Base-by-base conservation (phyloP, 2,329 filamentous ascomycete genomes). In the Ceratocystis lukuohia region DNA sequence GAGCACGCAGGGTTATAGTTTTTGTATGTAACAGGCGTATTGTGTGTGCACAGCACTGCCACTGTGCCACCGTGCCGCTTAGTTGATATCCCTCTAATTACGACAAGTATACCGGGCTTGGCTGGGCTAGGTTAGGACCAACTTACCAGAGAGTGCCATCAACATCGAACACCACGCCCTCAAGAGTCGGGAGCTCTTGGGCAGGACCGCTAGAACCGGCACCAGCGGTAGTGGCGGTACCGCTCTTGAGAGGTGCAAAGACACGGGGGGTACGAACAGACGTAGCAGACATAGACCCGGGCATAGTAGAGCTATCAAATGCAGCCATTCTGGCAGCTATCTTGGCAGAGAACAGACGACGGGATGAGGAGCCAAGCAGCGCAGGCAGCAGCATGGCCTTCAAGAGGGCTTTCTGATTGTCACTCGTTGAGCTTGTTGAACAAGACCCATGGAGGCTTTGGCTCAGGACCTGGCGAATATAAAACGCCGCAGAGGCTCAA, bases 131-230 rank as follows among this genome's bases (percentile, higher is more conserved):
- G 12, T n/a, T 33, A 28, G 64, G 46, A 20, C n/a, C 44, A 22
- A 79, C 86, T 77, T 77, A 95, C 92, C 88, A 96, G 68, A 97
- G 77, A 28, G 93, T 99, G 2, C 93, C 93, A 75, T 99, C 93
- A 69, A 99, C 89, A 77, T 99, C 93, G 76, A 97, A 97, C 15
- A 97, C 80, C 1, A 88, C 76, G 2, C 85, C 85, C 68, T 79
- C 79, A 33, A 88, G 75, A 66, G 73, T 77, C 1, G 81, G 81
- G 25, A 75, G 73, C 10, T 41, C 37, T 4, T 41, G 37, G 37
- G 10, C 37, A 41, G 10, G 37, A 7, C 8, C 3, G 37, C 2
- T 41, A 12, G 37, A 41, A 7, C 37, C 37, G 37, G 10, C 37
- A 3, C 37, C 37, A 7, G 73, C 72, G 28, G 72, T 70, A 2